Base-by-base conservation (phyloP, 305 asterid genomes). In the Fraxinus greggii region DNA sequence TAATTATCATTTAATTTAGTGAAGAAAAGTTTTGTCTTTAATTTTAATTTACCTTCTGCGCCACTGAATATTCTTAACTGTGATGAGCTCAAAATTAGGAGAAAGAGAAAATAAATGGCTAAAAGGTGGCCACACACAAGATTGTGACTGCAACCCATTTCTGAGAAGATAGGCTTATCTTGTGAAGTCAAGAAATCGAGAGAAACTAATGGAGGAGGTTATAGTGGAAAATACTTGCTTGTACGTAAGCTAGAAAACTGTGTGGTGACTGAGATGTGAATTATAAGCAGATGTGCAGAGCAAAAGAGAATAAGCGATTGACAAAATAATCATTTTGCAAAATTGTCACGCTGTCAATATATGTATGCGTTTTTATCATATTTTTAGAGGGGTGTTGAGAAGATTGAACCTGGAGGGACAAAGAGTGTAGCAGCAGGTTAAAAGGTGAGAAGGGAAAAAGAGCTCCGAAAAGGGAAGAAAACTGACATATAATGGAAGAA, bases 61-160 rank as follows among this genome's bases (percentile, higher is more conserved):
- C 84, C 91, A 35, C 17, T 76, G 88, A 86, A 85, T 48, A 84
- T 77, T 77, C 70, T 78, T 15, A 85, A 21, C 40, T 90, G 88
- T 70, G 93, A 79, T 19, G 89, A 75, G 87, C 84, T 82, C 23
- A 88, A 84, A 84, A 90, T 83, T 67, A 88, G 59, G 77, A 94
- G 86, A 80, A 94, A 29, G 80, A 94, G 86, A 10, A 90, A 38
- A 23, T 86, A 84, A 65, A 89, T 69, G 82, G 88, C 74, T 26
- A 88, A 81, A 83, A 59, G 87, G 75, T 45, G 77, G 83, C 83
- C 29, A 76, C 72, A 76, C 2, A 33, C 80, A 87, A 70, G 83
- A 82, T 24, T 72, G 73, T 61, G 90, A 81, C 67, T 32, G 75
- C 80, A 77, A 7, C 87, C 91, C 91, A 89, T 89, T 81, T 86